Evolutionary conservation across 1,139 yeast genomes (phyloP).

Genomic region (Debaryomycetaceae sp.): DNA sequence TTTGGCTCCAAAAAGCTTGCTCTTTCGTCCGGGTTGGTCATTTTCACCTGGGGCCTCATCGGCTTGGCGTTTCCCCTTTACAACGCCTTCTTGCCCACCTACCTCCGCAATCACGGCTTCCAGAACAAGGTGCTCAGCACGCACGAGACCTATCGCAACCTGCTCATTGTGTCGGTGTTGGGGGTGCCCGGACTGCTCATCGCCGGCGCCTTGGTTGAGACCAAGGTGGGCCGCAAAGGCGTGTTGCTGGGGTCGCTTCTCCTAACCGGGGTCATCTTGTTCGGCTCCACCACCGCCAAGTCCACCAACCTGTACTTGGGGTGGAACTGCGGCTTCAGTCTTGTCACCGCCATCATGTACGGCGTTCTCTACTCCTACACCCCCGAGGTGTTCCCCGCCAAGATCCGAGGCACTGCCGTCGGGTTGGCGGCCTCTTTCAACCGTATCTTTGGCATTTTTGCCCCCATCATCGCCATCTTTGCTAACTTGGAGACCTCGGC

Average conservation of each 20-base stretch:
- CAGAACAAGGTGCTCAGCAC: slow-evolving; percentile 31
- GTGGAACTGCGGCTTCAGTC: slow-evolving; percentile 43
- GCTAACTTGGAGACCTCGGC: slow-evolving; percentile 41
- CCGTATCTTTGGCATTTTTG: slow-evolving; percentile 39
- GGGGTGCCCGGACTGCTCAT: slow-evolving; percentile 41
- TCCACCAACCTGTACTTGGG: slow-evolving; percentile 35
- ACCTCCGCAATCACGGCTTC: slow-evolving; percentile 30
- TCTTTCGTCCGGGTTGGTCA: slow-evolving; percentile 30
- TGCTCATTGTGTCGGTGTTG: slow-evolving; percentile 37
- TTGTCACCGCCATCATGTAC: slow-evolving; percentile 39
- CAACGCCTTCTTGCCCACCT: slow-evolving; percentile 41
- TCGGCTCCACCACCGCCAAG: slow-evolving; percentile 40
- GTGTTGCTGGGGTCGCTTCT: slow-evolving; percentile 29
- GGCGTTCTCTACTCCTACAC: slow-evolving; percentile 45
- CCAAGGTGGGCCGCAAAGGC: slow-evolving; percentile 39
- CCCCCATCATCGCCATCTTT: slow-evolving; percentile 41
- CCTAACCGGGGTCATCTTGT: slow-evolving; percentile 36
- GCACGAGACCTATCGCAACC: slow-evolving; percentile 33
- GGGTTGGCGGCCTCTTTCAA: slow-evolving; percentile 42
- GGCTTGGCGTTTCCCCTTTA: slow-evolving; percentile 45
- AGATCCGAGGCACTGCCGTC: slow-evolving; percentile 39
- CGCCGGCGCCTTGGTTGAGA: slow-evolving; percentile 37
- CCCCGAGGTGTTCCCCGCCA: slow-evolving; percentile 40
- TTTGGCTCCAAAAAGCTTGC: slow-evolving; percentile 33
- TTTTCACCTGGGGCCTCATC: slow-evolving; percentile 39